These are phyloP conservation scores for Aspergillus neoniger DNA, from an alignment of 2,329 filamentous ascomycete species.

Conservation along the genomic window DNA sequence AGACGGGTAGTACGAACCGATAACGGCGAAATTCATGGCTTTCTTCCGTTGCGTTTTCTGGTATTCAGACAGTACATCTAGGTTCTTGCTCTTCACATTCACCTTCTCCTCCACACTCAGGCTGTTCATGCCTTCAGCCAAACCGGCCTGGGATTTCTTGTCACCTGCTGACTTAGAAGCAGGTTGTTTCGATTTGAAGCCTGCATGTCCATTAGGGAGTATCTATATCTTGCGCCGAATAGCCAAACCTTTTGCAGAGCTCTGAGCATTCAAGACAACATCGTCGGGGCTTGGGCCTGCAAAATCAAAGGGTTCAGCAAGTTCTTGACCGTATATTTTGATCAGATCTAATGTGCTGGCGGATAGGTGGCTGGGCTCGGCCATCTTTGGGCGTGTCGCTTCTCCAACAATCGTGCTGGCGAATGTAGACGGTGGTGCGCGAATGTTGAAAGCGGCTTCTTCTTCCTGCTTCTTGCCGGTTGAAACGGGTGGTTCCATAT, in stretches of 20 bases:
- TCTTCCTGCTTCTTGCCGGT: slow-evolving; percentile 17
- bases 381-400: slow-evolving; percentile 24
- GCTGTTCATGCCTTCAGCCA: slow-evolving; percentile 52
- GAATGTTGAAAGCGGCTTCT: slow-evolving; percentile 32
- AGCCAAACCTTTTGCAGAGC: slow-evolving; percentile 71
- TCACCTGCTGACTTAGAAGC: slow-evolving; percentile 42
- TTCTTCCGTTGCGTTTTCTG: slow-evolving; percentile 74
- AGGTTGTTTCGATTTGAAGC: slow-evolving; percentile 47
- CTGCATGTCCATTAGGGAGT: slow-evolving; percentile 46
- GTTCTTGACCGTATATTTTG: slow-evolving; percentile 41
- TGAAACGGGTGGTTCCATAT: slow-evolving; percentile 10
- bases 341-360: slow-evolving; percentile 38
- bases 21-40: slow-evolving; percentile 86
- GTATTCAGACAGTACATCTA: slow-evolving; percentile 82
- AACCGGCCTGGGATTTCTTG: slow-evolving; percentile 45
- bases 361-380: slow-evolving; percentile 38
- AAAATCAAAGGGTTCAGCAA: slow-evolving; percentile 61
- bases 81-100: slow-evolving; percentile 69
- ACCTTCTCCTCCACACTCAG: slow-evolving; percentile 53
- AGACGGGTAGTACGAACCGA: slow-evolving; percentile 62
- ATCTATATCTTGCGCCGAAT: slow-evolving; percentile 41
- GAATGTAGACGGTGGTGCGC: slow-evolving; percentile 54
- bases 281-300: slow-evolving; percentile 89
- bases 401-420: slow-evolving; percentile 48
- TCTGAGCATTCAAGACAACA: slow-evolving; percentile 81